These are phyloP conservation scores for Trichoderma virens DNA, from an alignment of 495 filamentous ascomycete genomes.

Conservation along the genomic window DNA sequence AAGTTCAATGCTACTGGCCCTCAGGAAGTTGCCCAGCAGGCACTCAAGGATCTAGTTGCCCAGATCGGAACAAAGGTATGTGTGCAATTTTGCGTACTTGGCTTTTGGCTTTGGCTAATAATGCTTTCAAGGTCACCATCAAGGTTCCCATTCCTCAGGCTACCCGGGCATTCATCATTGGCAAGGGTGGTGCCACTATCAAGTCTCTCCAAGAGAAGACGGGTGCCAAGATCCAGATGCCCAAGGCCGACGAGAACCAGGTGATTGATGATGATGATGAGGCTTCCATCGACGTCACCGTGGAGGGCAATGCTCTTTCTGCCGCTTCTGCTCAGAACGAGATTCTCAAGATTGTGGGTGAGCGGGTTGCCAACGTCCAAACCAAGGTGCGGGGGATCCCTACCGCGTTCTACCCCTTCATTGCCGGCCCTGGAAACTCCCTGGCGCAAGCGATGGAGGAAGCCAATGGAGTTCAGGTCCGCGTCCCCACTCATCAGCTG, in stretches of 20 bases:
- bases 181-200: slow-evolving; percentile 80
- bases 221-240: slow-evolving; percentile 81
- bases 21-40: slow-evolving; percentile 66
- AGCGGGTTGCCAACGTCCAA: slow-evolving; percentile 73
- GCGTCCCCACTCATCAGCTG: slow-evolving; percentile 71
- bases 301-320: slow-evolving; percentile 85
- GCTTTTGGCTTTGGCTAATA: slow-evolving; percentile 11
- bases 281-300: slow-evolving; percentile 68
- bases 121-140: slow-evolving; percentile 50
- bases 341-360: slow-evolving; percentile 76
- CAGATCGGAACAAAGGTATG: slow-evolving; percentile 78
- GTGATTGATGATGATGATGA: slow-evolving; percentile 68
- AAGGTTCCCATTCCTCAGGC: slow-evolving; percentile 75
- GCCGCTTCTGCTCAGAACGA: slow-evolving; percentile 72
- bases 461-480: slow-evolving; percentile 55
- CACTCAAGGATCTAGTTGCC: slow-evolving; percentile 75
- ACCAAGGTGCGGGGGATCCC: slow-evolving; percentile 72
- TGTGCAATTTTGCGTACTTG: background rate
- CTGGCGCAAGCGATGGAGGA: slow-evolving; percentile 59
- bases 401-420: slow-evolving; percentile 91
- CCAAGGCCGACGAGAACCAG: slow-evolving; percentile 58
- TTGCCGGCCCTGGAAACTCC: slow-evolving; percentile 72
- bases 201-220: slow-evolving; percentile 78
- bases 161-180: slow-evolving; percentile 80
- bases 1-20: slow-evolving; percentile 78